Conservation (phyloP, 352 stramenopile genomes). For the Thalassiosira exigua region DNA sequence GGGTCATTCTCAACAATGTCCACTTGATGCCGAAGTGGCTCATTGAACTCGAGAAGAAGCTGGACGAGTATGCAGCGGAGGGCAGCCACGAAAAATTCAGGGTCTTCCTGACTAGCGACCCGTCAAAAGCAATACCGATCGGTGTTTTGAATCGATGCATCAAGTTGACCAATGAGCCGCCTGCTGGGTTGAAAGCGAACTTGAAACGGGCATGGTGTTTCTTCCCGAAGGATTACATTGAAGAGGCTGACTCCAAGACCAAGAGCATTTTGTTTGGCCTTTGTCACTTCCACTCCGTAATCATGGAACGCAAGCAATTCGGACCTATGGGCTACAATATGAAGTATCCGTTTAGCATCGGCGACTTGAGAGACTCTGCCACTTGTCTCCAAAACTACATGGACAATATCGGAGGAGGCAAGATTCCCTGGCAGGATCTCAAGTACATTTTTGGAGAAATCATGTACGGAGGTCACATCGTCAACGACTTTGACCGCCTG, state of each 20-base stretch:
- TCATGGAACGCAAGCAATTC: slow-evolving; percentile 98
- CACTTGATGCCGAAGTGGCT: slow-evolving; percentile 97
- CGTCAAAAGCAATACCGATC: slow-evolving; percentile 93
- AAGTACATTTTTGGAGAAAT: slow-evolving; percentile 97
- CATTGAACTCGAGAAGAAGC: slow-evolving; percentile 95
- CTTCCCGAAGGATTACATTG: slow-evolving; percentile 95
- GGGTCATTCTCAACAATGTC: slow-evolving; percentile 98
- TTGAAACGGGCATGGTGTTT: slow-evolving; percentile 96
- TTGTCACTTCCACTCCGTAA: slow-evolving; percentile 96
- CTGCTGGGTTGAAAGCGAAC: slow-evolving; percentile 94
- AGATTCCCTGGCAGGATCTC: slow-evolving; percentile 96
- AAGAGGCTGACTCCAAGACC: slow-evolving; percentile 94
- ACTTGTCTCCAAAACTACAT: slow-evolving; percentile 96
- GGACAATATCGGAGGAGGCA: slow-evolving; percentile 92
- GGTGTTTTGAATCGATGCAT: slow-evolving; percentile 95
- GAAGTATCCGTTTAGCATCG: slow-evolving; percentile 97
- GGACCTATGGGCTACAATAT: slow-evolving; percentile 98
- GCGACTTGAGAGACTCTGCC: slow-evolving; percentile 93
- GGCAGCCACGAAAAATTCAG: slow-evolving; percentile 94
- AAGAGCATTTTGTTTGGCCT: slow-evolving; percentile 97
- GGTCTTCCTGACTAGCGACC: slow-evolving; percentile 94
- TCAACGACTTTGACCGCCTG: slow-evolving; percentile 94
- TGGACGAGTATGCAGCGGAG: slow-evolving; percentile 93
- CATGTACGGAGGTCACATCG: slow-evolving; percentile 96
- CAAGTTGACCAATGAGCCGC: slow-evolving; percentile 96